Percentiles rank a stretch among this genome's conserved stretches.
Evolutionary conservation across 108 stramenopile genomes (phyloP).

Genomic region (Aurantiochytrium sp.): DNA sequence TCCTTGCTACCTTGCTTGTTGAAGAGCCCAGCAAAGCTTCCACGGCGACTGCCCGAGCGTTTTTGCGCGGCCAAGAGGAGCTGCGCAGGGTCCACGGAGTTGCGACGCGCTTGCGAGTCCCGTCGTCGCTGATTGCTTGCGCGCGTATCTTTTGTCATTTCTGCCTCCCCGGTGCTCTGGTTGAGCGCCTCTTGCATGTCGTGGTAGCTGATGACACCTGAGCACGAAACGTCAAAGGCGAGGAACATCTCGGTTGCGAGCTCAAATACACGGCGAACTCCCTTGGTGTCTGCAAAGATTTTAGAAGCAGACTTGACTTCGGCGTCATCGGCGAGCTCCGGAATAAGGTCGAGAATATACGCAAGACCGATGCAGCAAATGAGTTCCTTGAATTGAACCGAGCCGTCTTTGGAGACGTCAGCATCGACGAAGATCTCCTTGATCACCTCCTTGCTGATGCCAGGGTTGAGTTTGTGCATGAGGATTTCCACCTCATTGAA

Average conservation of each 20-base stretch:
- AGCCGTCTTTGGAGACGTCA: not conserved
- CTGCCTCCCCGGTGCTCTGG: not conserved
- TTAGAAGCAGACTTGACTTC: not conserved
- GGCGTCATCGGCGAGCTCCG: not conserved
- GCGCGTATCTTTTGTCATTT: not conserved
- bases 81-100: not conserved
- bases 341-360: not conserved
- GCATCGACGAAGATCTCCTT: not conserved
- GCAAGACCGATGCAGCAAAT: not conserved
- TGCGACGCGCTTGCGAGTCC: not conserved
- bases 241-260: constrained; percentile 5
- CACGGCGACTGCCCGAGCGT: not conserved
- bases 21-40: not conserved
- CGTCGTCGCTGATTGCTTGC: not conserved
- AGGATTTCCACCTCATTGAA: not conserved
- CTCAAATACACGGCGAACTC: not conserved
- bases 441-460: not conserved
- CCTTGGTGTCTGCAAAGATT: constrained; percentile 1
- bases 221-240: not conserved
- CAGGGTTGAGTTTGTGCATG: not conserved
- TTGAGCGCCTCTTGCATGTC: not conserved
- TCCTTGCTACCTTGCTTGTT: not conserved
- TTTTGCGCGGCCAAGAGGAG: not conserved
- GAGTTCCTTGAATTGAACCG: not conserved
- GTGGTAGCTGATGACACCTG: not conserved